phyloP scores from a whole-genome alignment of 192 early-diverging fungal genomes.

The Dissophora globulifera region DNA sequence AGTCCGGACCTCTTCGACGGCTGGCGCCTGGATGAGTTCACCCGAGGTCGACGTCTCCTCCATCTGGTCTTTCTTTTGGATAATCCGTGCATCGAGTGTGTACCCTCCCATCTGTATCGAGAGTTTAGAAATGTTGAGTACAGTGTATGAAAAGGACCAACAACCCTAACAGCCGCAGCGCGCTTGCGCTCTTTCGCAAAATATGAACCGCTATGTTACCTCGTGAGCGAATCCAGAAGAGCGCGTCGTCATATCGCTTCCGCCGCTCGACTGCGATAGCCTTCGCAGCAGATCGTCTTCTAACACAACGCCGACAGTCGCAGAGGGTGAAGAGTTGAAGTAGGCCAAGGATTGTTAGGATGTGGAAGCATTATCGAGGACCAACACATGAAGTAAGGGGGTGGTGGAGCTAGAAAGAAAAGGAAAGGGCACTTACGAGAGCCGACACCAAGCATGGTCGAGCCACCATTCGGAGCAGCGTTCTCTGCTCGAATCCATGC shows the following conservation, averaged over 20 bases:
- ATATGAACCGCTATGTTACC: too few species aligned
- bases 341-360: neutral
- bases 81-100: conserved; percentile 39
- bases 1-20: conserved; percentile 37
- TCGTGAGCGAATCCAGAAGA: conserved; percentile 1
- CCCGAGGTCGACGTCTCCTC: conserved; percentile 20
- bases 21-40: conserved; percentile 2
- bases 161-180: too few species aligned
- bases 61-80: conserved; percentile 53
- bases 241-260: neutral
- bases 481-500: conserved; percentile 6
- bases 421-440: conserved; percentile 13
- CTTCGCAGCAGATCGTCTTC: neutral
- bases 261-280: conserved; percentile 9
- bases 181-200: neutral
- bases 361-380: too few species aligned
- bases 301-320: neutral
- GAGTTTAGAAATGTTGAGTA: too few species aligned
- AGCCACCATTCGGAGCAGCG: conserved; percentile 3
- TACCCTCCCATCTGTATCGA: conserved; percentile 10
- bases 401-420: too few species aligned
- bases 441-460: neutral
- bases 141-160: neutral
- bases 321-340: neutral
- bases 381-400: neutral